These are phyloP conservation scores for Neurospora intermedia DNA, from an alignment of 495 filamentous ascomycete species.

Conservation along the genomic window DNA sequence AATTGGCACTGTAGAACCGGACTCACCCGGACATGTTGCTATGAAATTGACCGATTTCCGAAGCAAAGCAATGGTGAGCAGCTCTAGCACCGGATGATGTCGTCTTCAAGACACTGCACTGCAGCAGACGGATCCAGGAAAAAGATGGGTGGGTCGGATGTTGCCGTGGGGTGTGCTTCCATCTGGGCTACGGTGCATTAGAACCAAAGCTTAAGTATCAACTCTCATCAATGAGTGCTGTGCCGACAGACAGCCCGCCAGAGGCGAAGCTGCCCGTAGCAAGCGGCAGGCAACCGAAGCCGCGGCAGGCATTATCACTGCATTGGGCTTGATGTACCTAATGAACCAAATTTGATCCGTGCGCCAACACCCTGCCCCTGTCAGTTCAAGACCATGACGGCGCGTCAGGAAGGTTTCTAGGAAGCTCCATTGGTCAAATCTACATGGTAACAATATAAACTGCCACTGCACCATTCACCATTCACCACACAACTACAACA, in stretches of 20 bases:
- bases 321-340: not conserved
- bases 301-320: not conserved
- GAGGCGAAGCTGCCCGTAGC: not conserved
- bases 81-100: not conserved
- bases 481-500: not conserved
- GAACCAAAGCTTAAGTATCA: not conserved
- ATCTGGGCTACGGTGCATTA: not conserved
- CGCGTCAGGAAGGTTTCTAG: not conserved
- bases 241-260: not conserved
- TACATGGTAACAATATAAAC: not conserved
- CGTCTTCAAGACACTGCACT: not conserved
- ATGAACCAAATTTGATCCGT: not conserved
- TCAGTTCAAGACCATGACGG: not conserved
- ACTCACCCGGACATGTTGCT: conserved; percentile 16
- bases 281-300: not conserved
- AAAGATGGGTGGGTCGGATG: conserved; percentile 6
- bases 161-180: not conserved
- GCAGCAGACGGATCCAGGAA: not conserved
- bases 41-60: not conserved
- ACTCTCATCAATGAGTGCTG: not conserved
- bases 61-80: not conserved
- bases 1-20: not conserved
- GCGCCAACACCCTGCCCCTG: not conserved
- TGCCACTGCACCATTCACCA: not conserved
- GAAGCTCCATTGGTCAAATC: not conserved